These are phyloP conservation scores for Didymella pinodella DNA, from an alignment of 2,329 filamentous ascomycete species.

Conservation along the genomic window DNA sequence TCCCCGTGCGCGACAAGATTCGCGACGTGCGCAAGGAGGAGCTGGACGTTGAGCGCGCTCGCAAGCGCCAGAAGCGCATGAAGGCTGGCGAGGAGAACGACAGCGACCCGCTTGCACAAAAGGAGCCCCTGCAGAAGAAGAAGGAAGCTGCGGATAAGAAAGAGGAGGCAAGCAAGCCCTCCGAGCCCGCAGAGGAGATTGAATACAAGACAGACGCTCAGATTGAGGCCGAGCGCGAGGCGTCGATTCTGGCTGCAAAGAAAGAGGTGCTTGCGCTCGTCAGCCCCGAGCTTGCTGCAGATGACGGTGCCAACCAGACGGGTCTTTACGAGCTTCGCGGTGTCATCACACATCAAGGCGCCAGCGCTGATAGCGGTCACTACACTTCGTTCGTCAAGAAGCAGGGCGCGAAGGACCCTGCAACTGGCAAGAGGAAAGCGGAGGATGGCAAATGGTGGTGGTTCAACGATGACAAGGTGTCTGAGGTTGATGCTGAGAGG, in stretches of 20 bases:
- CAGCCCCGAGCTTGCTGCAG: constrained; percentile 74
- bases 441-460: constrained; percentile 99
- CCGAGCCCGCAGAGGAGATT: constrained; percentile 70
- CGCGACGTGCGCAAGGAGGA: constrained; percentile 95
- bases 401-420: constrained; percentile 73
- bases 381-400: constrained; percentile 99
- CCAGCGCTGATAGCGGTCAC: constrained; percentile 95
- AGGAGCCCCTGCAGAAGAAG: constrained; percentile 60
- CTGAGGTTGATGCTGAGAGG: constrained; percentile 89
- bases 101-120: constrained; percentile 53
- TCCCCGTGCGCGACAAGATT: constrained; percentile 96
- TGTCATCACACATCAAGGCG: constrained; percentile 94
- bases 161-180: constrained; percentile 61
- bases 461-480: constrained; percentile 99
- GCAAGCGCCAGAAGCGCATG: constrained; percentile 86
- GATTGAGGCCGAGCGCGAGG: constrained; percentile 83
- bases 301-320: constrained; percentile 88
- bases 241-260: constrained; percentile 78
- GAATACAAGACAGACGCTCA: constrained; percentile 94
- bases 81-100: constrained; percentile 64
- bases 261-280: constrained; percentile 85
- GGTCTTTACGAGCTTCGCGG: constrained; percentile 94
- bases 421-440: constrained; percentile 77
- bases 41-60: constrained; percentile 87
- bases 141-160: constrained; percentile 56